Percentiles rank a stretch among this genome's conserved stretches.
phyloP scores from a whole-genome alignment of 805 yeast genomes.

The Naumovozyma dairenensis region DNA sequence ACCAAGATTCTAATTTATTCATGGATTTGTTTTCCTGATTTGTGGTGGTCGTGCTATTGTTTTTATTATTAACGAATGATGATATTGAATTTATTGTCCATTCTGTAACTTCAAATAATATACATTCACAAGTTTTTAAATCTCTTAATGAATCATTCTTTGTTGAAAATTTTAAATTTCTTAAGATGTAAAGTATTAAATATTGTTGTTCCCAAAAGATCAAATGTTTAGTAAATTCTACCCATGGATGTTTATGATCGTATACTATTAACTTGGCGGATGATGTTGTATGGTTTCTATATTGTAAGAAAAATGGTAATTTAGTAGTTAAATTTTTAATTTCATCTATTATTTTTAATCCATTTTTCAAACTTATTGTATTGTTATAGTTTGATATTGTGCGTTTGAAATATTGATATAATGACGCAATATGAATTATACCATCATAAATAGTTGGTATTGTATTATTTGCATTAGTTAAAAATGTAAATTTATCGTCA shows the following conservation, averaged over 20 bases:
- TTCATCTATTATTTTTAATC: neutral
- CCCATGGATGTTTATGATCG: neutral
- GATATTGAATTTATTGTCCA: neutral
- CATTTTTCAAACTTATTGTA: neutral
- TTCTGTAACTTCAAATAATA: neutral
- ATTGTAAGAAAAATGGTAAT: neutral
- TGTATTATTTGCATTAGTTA: neutral
- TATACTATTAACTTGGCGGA: neutral
- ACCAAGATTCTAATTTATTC: neutral
- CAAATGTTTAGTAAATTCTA: neutral
- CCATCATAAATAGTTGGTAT: neutral
- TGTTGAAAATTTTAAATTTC: neutral
- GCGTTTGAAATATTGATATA: neutral
- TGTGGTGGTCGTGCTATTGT: too few relatives aligned
- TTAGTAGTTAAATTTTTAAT: neutral
- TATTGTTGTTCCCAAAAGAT: neutral
- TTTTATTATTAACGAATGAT: neutral
- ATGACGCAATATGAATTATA: neutral
- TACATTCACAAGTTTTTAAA: neutral
- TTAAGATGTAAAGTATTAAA: neutral
- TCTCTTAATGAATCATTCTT: neutral
- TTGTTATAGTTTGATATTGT: too few relatives aligned
- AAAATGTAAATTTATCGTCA: neutral
- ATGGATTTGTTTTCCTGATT: too few relatives aligned
- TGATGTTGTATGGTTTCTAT: too few relatives aligned